Conservation (phyloP, 1,139 yeast species). For the Scheffersomyces parashehatae region DNA sequence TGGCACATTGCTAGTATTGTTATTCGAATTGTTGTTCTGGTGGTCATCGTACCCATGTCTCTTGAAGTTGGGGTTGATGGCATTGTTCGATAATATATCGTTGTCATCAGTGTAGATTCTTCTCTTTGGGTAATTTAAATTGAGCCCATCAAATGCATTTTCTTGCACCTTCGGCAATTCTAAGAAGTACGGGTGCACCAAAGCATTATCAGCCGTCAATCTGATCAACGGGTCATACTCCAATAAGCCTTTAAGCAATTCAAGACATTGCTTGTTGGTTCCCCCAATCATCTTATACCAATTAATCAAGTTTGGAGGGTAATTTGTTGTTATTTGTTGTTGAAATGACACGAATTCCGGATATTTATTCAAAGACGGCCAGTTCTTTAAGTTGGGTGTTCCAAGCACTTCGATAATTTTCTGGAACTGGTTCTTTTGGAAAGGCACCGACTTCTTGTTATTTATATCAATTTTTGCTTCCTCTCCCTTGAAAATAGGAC, state of each 20-base stretch:
- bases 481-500: conserved; percentile 97
- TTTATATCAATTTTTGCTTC: conserved; percentile 86
- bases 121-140: conserved; percentile 66
- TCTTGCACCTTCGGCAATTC: conserved; percentile 66
- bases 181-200: conserved; percentile 73
- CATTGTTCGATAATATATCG: conserved; percentile 49
- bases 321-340: conserved; percentile 53
- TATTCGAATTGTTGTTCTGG: conserved; percentile 4
- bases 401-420: conserved; percentile 91
- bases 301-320: conserved; percentile 66
- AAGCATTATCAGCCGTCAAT: conserved; percentile 66
- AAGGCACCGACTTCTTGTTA: conserved; percentile 87
- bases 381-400: conserved; percentile 69
- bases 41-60: conserved; percentile 22
- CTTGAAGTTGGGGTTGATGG: conserved; percentile 17
- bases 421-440: conserved; percentile 88
- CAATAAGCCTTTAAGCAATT: conserved; percentile 61
- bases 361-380: conserved; percentile 78
- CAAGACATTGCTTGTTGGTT: conserved; percentile 64
- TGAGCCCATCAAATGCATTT: conserved; percentile 69
- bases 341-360: conserved; percentile 76
- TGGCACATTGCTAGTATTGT: conserved; percentile 1
- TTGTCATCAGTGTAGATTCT: conserved; percentile 77
- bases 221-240: conserved; percentile 85
- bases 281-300: conserved; percentile 90